A percentile compares a stretch with the other conserved stretches of the same genome.
phyloP scores from a whole-genome alignment of 352 stramenopile genomes.

The Phytophthora nicotianae region DNA sequence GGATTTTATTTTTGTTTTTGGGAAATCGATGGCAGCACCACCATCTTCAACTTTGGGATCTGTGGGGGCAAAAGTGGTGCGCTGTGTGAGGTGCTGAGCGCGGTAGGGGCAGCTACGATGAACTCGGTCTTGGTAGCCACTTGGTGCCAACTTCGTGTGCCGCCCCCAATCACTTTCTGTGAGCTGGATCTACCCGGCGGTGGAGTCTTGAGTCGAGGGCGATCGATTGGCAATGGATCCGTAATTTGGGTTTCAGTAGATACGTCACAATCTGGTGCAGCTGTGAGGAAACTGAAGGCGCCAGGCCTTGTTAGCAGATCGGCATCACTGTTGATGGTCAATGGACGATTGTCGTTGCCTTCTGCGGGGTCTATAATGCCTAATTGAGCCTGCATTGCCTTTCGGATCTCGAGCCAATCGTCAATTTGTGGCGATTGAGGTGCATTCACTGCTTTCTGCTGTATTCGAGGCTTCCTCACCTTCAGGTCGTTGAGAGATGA shows the following conservation, averaged over 20 bases:
- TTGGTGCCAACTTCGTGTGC: slow-evolving; percentile 38
- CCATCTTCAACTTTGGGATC: slow-evolving; percentile 20
- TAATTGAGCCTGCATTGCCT: slow-evolving; percentile 41
- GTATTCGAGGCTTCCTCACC: slow-evolving; percentile 10
- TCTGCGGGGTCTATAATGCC: slow-evolving; percentile 15
- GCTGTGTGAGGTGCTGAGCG: slow-evolving; percentile 11
- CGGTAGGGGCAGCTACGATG: slow-evolving; percentile 23
- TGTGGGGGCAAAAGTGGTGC: background rate
- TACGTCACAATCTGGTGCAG: background rate
- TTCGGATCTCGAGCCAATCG: slow-evolving; percentile 45
- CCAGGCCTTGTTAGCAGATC: slow-evolving; percentile 7
- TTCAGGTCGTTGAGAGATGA: slow-evolving; percentile 20
- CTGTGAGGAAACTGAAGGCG: slow-evolving; percentile 36
- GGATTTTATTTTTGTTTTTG: slow-evolving; percentile 10
- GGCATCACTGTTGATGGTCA: slow-evolving; percentile 4
- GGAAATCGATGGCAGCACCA: slow-evolving; percentile 38
- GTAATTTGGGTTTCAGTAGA: background rate
- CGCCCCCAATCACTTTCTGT: background rate
- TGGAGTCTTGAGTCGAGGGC: slow-evolving; percentile 4
- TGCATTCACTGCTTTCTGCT: slow-evolving; percentile 7
- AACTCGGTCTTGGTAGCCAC: slow-evolving; percentile 58
- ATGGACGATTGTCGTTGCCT: slow-evolving; percentile 1
- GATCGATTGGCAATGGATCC: background rate
- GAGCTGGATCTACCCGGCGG: background rate
- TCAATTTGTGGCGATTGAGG: slow-evolving; percentile 6